phyloP scores from a whole-genome alignment of 2,329 filamentous ascomycete genomes.

The Neofusicoccum laricinum region DNA sequence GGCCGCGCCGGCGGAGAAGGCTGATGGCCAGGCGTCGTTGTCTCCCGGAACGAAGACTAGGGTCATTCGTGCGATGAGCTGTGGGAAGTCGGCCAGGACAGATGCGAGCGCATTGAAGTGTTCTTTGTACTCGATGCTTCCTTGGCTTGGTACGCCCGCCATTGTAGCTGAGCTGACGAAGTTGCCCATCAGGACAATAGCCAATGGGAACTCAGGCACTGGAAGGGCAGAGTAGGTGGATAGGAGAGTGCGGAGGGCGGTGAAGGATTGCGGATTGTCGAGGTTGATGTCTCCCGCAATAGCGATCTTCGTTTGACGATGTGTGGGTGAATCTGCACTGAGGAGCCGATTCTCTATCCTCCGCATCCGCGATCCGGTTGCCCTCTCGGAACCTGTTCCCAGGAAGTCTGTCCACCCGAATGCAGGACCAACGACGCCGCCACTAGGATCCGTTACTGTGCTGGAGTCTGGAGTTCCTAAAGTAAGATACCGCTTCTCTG shows the following conservation, averaged over 20 bases:
- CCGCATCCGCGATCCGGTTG: conserved; percentile 78
- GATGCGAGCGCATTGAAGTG: conserved; percentile 86
- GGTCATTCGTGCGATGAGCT: conserved; percentile 72
- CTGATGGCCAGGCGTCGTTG: conserved; percentile 94
- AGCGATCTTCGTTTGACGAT: conserved; percentile 32
- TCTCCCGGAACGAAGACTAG: conserved; percentile 95
- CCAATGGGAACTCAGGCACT: conserved; percentile 65
- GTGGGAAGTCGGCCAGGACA: conserved; percentile 77
- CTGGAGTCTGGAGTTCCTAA: conserved; percentile 51
- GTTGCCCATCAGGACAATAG: conserved; percentile 82
- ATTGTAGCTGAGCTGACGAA: conserved; percentile 63
- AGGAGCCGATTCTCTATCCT: conserved; percentile 70
- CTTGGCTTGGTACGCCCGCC: conserved; percentile 65
- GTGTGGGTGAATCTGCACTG: conserved; percentile 27
- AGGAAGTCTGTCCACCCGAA: conserved; percentile 98
- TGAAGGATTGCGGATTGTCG: conserved; percentile 76
- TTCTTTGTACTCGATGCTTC: conserved; percentile 95
- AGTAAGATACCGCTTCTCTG: conserved; percentile 77
- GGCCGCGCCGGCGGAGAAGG: conserved; percentile 74
- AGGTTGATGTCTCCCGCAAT: conserved; percentile 56
- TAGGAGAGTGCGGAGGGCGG: conserved; percentile 77
- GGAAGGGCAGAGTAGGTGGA: conserved; percentile 65
- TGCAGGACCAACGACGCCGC: conserved; percentile 33
- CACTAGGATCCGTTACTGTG: conserved; percentile 53
- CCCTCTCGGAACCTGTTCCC: conserved; percentile 84